Conservation (phyloP, 192 early-diverging fungal species). For the Podila minutissima region DNA sequence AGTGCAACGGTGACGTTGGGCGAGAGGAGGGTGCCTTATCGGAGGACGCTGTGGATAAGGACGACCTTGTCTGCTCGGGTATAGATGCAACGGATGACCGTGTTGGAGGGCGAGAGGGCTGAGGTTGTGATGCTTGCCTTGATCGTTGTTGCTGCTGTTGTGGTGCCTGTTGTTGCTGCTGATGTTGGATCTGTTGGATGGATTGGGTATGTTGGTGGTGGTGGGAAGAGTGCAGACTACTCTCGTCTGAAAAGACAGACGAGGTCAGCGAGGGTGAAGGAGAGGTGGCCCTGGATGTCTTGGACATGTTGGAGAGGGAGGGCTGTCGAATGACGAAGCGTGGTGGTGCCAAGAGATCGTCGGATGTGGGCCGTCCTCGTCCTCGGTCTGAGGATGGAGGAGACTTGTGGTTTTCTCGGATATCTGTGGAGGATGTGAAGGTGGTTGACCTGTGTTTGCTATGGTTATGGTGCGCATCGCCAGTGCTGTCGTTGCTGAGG, state of each 20-base stretch:
- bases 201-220: slow-evolving; percentile 18
- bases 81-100: neutral
- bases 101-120: neutral
- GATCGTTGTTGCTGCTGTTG: slow-evolving; percentile 4
- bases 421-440: neutral
- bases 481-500: neutral
- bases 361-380: neutral
- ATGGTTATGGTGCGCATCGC: neutral
- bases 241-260: slow-evolving; percentile 23
- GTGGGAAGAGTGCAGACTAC: slow-evolving; percentile 19
- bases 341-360: slow-evolving; percentile 30
- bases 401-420: neutral
- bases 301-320: slow-evolving; percentile 14
- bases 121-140: slow-evolving; percentile 4
- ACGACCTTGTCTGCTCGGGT: neutral
- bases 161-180: neutral
- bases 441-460: neutral
- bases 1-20: neutral
- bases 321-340: slow-evolving; percentile 35
- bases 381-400: slow-evolving; percentile 2
- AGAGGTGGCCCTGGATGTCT: slow-evolving; percentile 16
- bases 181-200: slow-evolving; percentile 15
- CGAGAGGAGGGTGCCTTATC: neutral
- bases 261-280: slow-evolving; percentile 33
- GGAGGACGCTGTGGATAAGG: neutral